These are phyloP conservation scores for Apiotrichum porosum DNA, from an alignment of 1,284 basidiomycete genomes.

Conservation along the genomic window DNA sequence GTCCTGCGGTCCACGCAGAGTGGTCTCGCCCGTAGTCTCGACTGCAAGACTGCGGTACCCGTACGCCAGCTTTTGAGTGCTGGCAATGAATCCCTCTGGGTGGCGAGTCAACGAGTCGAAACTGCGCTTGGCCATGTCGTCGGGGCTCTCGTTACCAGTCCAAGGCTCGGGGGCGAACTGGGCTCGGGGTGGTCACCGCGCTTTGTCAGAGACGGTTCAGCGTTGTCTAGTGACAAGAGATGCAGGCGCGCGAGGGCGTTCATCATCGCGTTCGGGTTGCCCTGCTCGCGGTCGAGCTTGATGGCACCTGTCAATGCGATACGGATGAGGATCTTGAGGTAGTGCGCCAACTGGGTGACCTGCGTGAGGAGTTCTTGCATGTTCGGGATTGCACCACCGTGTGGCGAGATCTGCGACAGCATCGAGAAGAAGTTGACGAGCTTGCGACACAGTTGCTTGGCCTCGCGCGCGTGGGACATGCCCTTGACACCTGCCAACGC, in stretches of 20 bases:
- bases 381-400: slow-evolving; percentile 55
- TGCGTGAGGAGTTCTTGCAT: slow-evolving; percentile 96
- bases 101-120: slow-evolving; percentile 38
- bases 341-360: slow-evolving; percentile 96
- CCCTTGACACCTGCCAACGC: slow-evolving; percentile 76
- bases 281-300: slow-evolving; percentile 87
- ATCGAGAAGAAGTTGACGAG: slow-evolving; percentile 98
- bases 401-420: slow-evolving; percentile 58
- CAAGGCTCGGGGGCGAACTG: slow-evolving; percentile 8
- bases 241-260: slow-evolving; percentile 90
- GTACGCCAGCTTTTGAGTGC: slow-evolving; percentile 67
- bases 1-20: slow-evolving; percentile 55
- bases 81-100: slow-evolving; percentile 55
- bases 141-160: slow-evolving; percentile 22
- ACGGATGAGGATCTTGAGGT: slow-evolving; percentile 97
- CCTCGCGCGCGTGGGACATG: slow-evolving; percentile 96
- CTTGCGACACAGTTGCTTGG: slow-evolving; percentile 96
- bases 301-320: slow-evolving; percentile 95
- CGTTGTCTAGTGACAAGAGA: slow-evolving; percentile 79
- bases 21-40: slow-evolving; percentile 80
- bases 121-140: slow-evolving; percentile 39
- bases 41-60: slow-evolving; percentile 78
- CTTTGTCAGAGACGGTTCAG: slow-evolving; percentile 66
- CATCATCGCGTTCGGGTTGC: slow-evolving; percentile 73
- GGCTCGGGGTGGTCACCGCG: slow-evolving; percentile 37